Base-by-base conservation (phyloP, 768 basidiomycete genomes). In the Wakefieldia striispora region DNA sequence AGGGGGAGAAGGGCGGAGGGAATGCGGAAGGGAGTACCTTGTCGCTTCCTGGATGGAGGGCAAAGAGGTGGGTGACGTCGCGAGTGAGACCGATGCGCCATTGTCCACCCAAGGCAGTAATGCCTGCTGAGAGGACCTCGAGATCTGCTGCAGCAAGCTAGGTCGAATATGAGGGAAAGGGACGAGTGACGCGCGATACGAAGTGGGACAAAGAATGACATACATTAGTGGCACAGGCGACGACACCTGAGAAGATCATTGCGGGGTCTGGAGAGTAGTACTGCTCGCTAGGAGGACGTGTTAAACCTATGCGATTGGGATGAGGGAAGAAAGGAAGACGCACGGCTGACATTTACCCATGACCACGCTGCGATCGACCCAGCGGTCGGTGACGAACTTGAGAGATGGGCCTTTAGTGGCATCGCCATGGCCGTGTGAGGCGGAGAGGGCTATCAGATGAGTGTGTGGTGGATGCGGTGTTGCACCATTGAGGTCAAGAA, bases 11-110 rank as follows among this genome's bases (percentile, higher is more conserved):
- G 0, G 4, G 21, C 0, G 38, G 4, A n/a, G 7, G 13, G 13
- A 1, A 29, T 29, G 12, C 29, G 29, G 11, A 29, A 12, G 29
- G 29, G 1, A 16, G 11, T 43, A 62, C 62, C 62, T 83, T 84
- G 24, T 72, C 65, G 5, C 81, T 81, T 3, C 72, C 72, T 0
- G 62, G 43, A 45, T 72, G 68, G 29, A 85, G 67, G 26, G 82
- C 81, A 57, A 95, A 88, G 43, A 95, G 77, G 63, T 95, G 94
- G 0, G 94, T 95, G 19, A 92, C 86, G 49, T 95, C 93, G 49
- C 79, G 77, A 0, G 91, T 93, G 42, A 95, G 77, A 9, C 81
- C 83, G 0, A 70, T 69, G 21, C 89, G 79, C 83, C 83, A 91
- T 65, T 90, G 85, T 0, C 94, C 94, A 3, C 94, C 93, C 4